These are phyloP conservation scores for Mycena vitilis DNA, from an alignment of 768 basidiomycete genomes.

Conservation along the genomic window DNA sequence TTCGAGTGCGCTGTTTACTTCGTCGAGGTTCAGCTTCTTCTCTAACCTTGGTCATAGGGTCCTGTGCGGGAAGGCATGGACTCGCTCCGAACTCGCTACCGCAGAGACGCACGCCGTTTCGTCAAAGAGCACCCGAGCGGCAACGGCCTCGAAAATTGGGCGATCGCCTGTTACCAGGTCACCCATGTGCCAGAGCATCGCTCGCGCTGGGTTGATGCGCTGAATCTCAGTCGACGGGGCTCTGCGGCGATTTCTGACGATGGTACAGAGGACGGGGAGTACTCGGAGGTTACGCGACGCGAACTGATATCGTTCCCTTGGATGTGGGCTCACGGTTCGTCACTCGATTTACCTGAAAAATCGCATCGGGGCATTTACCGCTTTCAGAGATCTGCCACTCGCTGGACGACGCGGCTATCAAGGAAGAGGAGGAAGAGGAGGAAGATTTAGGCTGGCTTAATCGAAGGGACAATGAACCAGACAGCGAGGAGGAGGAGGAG, in stretches of 20 bases:
- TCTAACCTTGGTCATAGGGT: slow-evolving; percentile 8
- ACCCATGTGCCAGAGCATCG: slow-evolving; percentile 20
- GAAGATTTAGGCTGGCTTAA: slow-evolving; percentile 23
- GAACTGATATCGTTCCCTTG: slow-evolving; percentile 36
- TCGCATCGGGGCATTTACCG: background rate
- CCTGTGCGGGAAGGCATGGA: slow-evolving; percentile 35
- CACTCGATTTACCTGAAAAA: background rate
- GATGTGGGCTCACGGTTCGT: slow-evolving; percentile 36
- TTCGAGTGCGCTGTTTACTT: slow-evolving; percentile 13
- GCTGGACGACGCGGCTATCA: slow-evolving; percentile 22
- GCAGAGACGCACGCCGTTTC: slow-evolving; percentile 23
- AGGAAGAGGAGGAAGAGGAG: slow-evolving; percentile 33
- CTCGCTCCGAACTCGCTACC: slow-evolving; percentile 3
- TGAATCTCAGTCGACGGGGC: slow-evolving; percentile 32
- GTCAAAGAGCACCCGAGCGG: slow-evolving; percentile 29
- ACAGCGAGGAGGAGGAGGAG: slow-evolving; percentile 11
- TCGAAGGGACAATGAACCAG: slow-evolving; percentile 20
- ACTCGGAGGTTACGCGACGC: slow-evolving; percentile 23
- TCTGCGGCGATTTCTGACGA: slow-evolving; percentile 23
- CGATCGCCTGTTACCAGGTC: slow-evolving; percentile 33
- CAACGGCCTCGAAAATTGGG: slow-evolving; percentile 26
- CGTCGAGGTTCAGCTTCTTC: background rate
- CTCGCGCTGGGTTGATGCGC: slow-evolving; percentile 24
- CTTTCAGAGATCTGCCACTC: slow-evolving; percentile 25
- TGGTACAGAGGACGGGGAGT: slow-evolving; percentile 31